Percentiles rank a stretch among this genome's conserved stretches.
Conservation (phyloP, 805 yeast genomes). For the Clavispora asparagi region DNA sequence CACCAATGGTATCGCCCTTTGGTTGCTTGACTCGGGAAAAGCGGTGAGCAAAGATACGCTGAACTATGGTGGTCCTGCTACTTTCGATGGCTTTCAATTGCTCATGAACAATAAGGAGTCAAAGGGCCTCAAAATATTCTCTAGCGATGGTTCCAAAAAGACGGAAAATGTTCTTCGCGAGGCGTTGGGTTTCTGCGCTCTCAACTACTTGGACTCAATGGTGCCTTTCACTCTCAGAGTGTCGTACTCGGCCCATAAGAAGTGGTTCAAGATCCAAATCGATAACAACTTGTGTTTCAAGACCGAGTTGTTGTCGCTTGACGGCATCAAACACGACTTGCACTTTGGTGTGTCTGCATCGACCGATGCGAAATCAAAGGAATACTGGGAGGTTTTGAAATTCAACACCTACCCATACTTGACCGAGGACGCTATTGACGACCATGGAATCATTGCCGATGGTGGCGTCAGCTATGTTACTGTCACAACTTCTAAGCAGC, state of each 20-base stretch:
- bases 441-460: constrained; percentile 46
- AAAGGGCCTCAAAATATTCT: constrained; percentile 51
- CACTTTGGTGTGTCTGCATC: constrained; percentile 52
- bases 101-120: constrained; percentile 48
- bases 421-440: constrained; percentile 51
- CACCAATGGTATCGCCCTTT: constrained; percentile 55
- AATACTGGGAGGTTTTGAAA: constrained; percentile 61
- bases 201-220: constrained; percentile 59
- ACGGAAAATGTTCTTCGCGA: constrained; percentile 23
- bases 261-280: constrained; percentile 57
- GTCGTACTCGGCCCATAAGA: constrained; percentile 44
- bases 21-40: constrained; percentile 37
- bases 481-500: constrained; percentile 3
- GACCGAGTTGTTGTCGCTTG: constrained; percentile 50
- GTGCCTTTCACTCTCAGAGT: constrained; percentile 69
- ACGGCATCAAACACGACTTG: constrained; percentile 28
- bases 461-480: constrained; percentile 35
- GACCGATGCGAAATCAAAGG: constrained; percentile 30
- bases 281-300: constrained; percentile 70
- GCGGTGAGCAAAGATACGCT: constrained; percentile 20
- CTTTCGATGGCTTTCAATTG: constrained; percentile 61
- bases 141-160: constrained; percentile 52
- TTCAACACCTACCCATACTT: constrained; percentile 52
- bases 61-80: constrained; percentile 49
- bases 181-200: constrained; percentile 52